Base-by-base conservation (phyloP, 805 yeast species). In the Candida namnaoensis region DNA sequence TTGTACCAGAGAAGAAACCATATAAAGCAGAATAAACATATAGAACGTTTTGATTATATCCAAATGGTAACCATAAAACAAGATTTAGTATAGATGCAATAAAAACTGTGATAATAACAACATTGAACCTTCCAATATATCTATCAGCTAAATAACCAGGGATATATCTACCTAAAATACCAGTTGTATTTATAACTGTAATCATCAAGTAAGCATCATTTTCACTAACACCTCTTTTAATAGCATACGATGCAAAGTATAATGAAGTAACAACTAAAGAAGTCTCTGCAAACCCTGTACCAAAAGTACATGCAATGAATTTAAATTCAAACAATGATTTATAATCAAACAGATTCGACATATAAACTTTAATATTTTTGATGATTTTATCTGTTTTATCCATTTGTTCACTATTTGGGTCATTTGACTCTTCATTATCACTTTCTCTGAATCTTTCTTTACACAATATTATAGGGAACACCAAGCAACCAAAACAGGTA, bases 1-100 rank as follows among this genome's bases (percentile, higher is more conserved):
- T 71, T 2, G 80, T 68, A 10, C 79, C 72, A 10, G 78, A 65
- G 35, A 70, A 58, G 36, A 76, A 65, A 1, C 82, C 82, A 53
- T 68, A 75, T 13, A 70, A 47, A 3, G 57, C 57, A 2, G 72
- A 57, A 44, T 74, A 75, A 3, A 65, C 68, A 54, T 63, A 68
- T 41, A 57, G 54, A 19, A 52, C 68, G 26, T 47, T 59, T 6
- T 46, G 44, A 43, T 44, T 60, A 47, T 47, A 53, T 30, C 62
- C 73, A 44, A 51, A 64, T 30, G 64, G 70, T 34, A 56, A 57
- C 73, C 74, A 70, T 14, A 68, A 47, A 5, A 53, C 56, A 35
- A 65, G 54, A 36, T 59, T 61, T 36, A 59, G 49, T 6, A 68
- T 42, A 7, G 64, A 56, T 7, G 72, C 52, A 42, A 58, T 33